phyloP scores from a whole-genome alignment of 192 early-diverging fungal genomes.

The Entomortierella parvispora region DNA sequence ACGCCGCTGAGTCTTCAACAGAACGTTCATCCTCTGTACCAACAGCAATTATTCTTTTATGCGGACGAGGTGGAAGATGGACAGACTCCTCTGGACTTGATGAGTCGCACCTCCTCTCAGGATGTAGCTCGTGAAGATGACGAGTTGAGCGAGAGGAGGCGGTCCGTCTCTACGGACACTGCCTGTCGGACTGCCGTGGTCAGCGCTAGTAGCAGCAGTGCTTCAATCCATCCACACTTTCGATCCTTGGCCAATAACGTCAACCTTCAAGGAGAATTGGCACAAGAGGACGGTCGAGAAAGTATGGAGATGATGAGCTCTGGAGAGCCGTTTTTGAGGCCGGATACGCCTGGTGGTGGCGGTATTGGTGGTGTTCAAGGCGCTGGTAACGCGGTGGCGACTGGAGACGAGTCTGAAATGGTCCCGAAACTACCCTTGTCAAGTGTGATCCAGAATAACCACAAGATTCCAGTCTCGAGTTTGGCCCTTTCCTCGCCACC shows the following conservation, averaged over 20 bases:
- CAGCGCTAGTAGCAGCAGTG: neutral
- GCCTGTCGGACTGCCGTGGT: slow-evolving; percentile 1
- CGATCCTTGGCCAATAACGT: slow-evolving; percentile 13
- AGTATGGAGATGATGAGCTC: slow-evolving; percentile 21
- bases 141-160: neutral
- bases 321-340: neutral
- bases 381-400: neutral
- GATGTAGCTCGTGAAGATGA: too few species aligned
- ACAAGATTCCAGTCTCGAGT: slow-evolving; percentile 37
- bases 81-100: neutral
- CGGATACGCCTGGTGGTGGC: neutral
- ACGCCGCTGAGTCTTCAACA: slow-evolving; percentile 9
- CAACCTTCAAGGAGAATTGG: slow-evolving; percentile 21
- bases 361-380: too few species aligned
- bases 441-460: too few species aligned
- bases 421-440: too few species aligned
- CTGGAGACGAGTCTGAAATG: neutral
- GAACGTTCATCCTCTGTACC: slow-evolving; percentile 16
- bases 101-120: too few species aligned
- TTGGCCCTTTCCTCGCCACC: slow-evolving; percentile 35
- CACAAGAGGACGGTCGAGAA: slow-evolving; percentile 31
- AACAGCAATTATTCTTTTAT: slow-evolving; percentile 46
- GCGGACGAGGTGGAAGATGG: slow-evolving; percentile 27
- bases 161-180: slow-evolving; percentile 2
- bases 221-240: slow-evolving; percentile 9